phyloP scores from a whole-genome alignment of 23 red algal species.

The Porphyridium purpureum region DNA sequence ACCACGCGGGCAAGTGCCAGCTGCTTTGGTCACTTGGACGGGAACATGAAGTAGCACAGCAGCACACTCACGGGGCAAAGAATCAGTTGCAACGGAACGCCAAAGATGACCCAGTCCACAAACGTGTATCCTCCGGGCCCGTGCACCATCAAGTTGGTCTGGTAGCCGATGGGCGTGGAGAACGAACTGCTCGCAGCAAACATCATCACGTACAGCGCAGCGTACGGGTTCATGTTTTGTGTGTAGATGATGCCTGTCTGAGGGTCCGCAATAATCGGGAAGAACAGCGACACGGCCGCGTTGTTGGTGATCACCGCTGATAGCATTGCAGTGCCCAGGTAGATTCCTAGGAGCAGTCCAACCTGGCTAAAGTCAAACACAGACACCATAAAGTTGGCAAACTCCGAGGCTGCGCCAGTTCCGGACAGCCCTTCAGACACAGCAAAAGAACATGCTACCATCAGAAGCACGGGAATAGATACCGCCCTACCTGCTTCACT shows the following conservation, averaged over 20 bases:
- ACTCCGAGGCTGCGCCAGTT: constrained; percentile 43
- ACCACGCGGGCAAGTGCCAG: no score
- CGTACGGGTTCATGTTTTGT: constrained; percentile 12
- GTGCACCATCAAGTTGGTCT: constrained; percentile 92
- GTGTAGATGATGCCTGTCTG: constrained; percentile 17
- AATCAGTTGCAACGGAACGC: constrained; percentile 50
- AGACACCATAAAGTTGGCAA: constrained; percentile 55
- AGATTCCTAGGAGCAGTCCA: constrained; percentile 78
- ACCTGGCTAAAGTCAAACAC: constrained; percentile 36
- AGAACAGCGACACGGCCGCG: constrained; percentile 65
- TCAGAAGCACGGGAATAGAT: constrained; percentile 47
- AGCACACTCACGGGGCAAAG: constrained; percentile 25
- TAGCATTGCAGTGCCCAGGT: constrained; percentile 62
- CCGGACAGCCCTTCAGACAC: constrained; percentile 55
- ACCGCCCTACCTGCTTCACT: constrained; percentile 40
- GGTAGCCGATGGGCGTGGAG: constrained; percentile 67
- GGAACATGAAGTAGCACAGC: constrained; percentile 1
- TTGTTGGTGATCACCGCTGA: constrained; percentile 66
- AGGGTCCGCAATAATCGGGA: constrained; percentile 30
- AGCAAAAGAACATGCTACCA: constrained; percentile 66
- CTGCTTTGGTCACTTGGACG: no score
- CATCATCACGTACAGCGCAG: constrained; percentile 53
- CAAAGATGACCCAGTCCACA: constrained; percentile 78
- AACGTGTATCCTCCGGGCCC: constrained; percentile 77
- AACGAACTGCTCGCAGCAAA: constrained; percentile 54